Evolutionary conservation across 2,329 filamentous ascomycete species (phyloP), one percentile per base, ranked within the genome.

Genomic region (Ophiognomonia clavigignenti-juglandacearum): DNA sequence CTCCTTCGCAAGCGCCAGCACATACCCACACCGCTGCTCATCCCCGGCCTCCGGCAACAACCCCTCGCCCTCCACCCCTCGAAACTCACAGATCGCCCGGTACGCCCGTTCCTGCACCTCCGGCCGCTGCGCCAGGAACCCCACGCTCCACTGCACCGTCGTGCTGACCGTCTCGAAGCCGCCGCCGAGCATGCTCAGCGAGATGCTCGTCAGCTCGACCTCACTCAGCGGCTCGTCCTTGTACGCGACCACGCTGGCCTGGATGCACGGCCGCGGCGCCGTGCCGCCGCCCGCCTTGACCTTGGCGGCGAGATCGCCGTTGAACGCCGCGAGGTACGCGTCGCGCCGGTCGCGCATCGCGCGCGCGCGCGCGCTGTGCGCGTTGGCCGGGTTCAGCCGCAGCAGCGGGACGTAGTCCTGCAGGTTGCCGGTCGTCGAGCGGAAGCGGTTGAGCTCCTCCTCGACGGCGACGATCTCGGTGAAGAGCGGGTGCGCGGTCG

Each of bases 1-100:
- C 56, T 85, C 82, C 57, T 83, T 84, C 52, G 80, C 77, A 14
- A 85, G 59, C 0, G 82, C 82, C 1, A 78, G 82, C 48, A 85
- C 68, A 62, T 85, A 85, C 4, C 77, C 74, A 3, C 84, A 71
- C 53, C 82, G 83, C 53, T 83, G 79, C 58, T 83, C 80, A 53
- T 77, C 71, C 78, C 78, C 83, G 26, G 78, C 76, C 54, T 83
- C 75, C 53, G 74, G 71, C 50, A 79, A 60, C 3, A 78, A 39
- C n/a, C 50, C 37, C 75, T 57, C 82, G 81, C 0, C 74, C 1
- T 4, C 2, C 1, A 23, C 4, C 1, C 47, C 43, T 27, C 48
- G 49, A 9, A 48, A 50, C n/a, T 70, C 69, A 61, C 70, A 71
- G 59, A 83, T 83, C 47, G 80, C 80, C 0, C 70, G 61, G 51